Percentiles rank a stretch among this genome's conserved stretches.
Evolutionary conservation across 495 filamentous ascomycete genomes (phyloP).

Genomic region (Podospora pseudocomata): DNA sequence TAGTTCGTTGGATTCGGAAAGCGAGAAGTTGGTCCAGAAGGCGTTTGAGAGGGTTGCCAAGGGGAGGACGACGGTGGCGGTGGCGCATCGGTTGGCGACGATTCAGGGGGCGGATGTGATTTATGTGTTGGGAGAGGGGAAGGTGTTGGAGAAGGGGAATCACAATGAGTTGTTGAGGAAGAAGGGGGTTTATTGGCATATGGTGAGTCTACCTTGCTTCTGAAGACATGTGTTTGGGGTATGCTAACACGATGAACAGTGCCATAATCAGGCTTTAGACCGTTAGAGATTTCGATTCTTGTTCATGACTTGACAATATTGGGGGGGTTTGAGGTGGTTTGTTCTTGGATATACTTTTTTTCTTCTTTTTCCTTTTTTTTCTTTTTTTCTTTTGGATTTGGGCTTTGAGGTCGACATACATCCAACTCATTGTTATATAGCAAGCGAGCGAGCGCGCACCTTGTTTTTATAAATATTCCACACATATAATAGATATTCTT

Average conservation of each 20-base stretch:
- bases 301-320: not conserved
- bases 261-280: slow-evolving; percentile 41
- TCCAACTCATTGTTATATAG: not conserved
- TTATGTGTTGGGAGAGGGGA: slow-evolving; percentile 49
- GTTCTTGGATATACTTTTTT: not conserved
- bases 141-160: slow-evolving; percentile 52
- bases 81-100: slow-evolving; percentile 60
- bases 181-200: slow-evolving; percentile 47
- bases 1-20: slow-evolving; percentile 68
- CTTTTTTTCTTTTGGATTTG: too few species aligned
- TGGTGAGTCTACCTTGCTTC: slow-evolving; percentile 27
- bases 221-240: not conserved
- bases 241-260: slow-evolving; percentile 27
- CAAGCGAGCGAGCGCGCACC: not conserved
- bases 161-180: slow-evolving; percentile 47
- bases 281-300: slow-evolving; percentile 22
- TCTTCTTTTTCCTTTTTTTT: not conserved
- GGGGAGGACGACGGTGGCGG: slow-evolving; percentile 64
- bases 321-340: not conserved
- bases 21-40: slow-evolving; percentile 66
- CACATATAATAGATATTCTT: not conserved
- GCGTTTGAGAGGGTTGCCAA: slow-evolving; percentile 60
- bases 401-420: not conserved
- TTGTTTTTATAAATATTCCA: not conserved
- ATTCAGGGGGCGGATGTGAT: slow-evolving; percentile 54